A percentile compares a stretch with the other conserved stretches of the same genome.
These are phyloP conservation scores for Zygosaccharomyces sapae DNA, from an alignment of 1,139 yeast species.

Conservation along the genomic window DNA sequence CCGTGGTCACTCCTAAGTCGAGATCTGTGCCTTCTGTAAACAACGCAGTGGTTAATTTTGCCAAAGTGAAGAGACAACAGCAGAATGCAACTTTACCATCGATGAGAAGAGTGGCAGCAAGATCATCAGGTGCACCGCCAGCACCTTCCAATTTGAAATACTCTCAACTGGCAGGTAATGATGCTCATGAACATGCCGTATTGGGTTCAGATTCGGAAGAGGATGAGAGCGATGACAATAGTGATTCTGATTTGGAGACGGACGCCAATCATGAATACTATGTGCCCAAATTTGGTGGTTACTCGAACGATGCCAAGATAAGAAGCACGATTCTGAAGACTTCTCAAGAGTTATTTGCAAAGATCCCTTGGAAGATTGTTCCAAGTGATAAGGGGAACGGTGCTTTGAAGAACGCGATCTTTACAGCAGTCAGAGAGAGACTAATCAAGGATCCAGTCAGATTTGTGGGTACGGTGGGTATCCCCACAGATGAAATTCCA, in stretches of 20 bases:
- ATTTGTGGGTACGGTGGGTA: constrained; percentile 90
- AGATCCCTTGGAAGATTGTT: constrained; percentile 72
- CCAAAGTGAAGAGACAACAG: constrained; percentile 29
- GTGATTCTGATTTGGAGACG: constrained; percentile 26
- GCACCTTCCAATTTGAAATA: constrained; percentile 21
- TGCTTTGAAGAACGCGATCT: constrained; percentile 81
- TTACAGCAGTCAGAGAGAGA: constrained; percentile 49
- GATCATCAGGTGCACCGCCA: constrained; percentile 16
- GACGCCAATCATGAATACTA: constrained; percentile 23
- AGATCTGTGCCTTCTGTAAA: constrained; percentile 30
- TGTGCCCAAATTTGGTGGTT: constrained; percentile 75
- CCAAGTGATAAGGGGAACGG: constrained; percentile 79
- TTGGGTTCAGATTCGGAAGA: constrained; percentile 16
- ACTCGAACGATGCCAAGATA: constrained; percentile 46
- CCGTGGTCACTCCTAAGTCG: constrained; percentile 34
- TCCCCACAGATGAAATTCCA: constrained; percentile 83
- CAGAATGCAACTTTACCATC: constrained; percentile 29
- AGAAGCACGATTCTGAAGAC: constrained; percentile 43
- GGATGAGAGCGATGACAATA: constrained; percentile 13
- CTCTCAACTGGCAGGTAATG: constrained; percentile 12
- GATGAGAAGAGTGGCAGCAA: constrained; percentile 31
- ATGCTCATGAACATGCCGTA: constrained; percentile 8
- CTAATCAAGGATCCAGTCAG: constrained; percentile 46
- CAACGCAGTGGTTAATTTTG: constrained; percentile 31
- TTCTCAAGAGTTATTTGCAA: constrained; percentile 56